A percentile compares a stretch with the other conserved stretches of the same genome.
Conservation (phyloP, 495 filamentous ascomycete genomes). For the Coniosporium apollinis region DNA sequence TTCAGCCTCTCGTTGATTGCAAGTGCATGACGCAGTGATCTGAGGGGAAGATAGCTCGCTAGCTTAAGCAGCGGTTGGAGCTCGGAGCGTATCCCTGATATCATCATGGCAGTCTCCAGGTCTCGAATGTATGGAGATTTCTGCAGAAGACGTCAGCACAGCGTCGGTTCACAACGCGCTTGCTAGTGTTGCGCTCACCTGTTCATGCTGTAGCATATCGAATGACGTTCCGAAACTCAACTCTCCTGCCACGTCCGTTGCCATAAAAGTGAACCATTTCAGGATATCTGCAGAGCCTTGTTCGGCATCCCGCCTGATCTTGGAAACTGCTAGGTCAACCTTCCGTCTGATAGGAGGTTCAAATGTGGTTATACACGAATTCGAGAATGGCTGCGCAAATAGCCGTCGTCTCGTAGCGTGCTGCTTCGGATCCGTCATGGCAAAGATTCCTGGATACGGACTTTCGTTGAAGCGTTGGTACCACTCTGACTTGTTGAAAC, state of each 20-base stretch:
- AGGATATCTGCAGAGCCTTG: slow-evolving; percentile 7
- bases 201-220: slow-evolving; percentile 9
- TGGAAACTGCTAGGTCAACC: slow-evolving; percentile 5
- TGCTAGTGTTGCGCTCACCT: slow-evolving; percentile 5
- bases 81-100: neutral
- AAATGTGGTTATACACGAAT: slow-evolving; percentile 3
- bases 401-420: slow-evolving; percentile 8
- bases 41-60: slow-evolving; percentile 1
- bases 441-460: slow-evolving; percentile 1
- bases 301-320: slow-evolving; percentile 8
- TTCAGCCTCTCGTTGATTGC: slow-evolving; percentile 1
- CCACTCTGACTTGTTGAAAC: slow-evolving; percentile 8
- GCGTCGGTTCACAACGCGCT: too few species aligned
- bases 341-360: slow-evolving; percentile 7
- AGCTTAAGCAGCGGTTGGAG: neutral
- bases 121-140: neutral
- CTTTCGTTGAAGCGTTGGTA: slow-evolving; percentile 5
- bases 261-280: slow-evolving; percentile 13
- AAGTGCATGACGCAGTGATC: neutral
- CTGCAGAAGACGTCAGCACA: too few species aligned
- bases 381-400: slow-evolving; percentile 4
- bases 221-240: slow-evolving; percentile 9
- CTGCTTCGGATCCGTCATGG: slow-evolving; percentile 7
- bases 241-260: slow-evolving; percentile 7
- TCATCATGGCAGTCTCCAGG: neutral